Evolutionary conservation across 1,284 basidiomycete species (phyloP).

Genomic region (Malassezia obtusa): DNA sequence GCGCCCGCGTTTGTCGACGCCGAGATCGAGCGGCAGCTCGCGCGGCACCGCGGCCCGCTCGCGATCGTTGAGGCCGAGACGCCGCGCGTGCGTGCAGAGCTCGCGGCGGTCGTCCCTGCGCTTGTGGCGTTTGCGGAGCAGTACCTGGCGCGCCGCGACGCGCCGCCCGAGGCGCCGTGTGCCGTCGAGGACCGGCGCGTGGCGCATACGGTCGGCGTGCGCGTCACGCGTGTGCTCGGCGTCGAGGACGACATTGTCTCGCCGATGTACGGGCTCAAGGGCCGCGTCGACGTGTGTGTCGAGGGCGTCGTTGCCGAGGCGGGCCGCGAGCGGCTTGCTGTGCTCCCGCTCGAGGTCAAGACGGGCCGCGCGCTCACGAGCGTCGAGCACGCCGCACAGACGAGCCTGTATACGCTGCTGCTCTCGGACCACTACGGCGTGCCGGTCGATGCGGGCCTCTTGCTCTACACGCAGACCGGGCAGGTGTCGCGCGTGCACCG

Average conservation of each 20-base stretch:
- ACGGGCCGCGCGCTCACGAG: constrained; percentile 65
- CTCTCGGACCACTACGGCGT: constrained; percentile 75
- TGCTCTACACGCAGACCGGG: constrained; percentile 88
- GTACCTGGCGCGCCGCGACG: constrained; percentile 23
- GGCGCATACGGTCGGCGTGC: constrained; percentile 11
- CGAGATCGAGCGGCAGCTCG: constrained; percentile 28
- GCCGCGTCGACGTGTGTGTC: constrained; percentile 85
- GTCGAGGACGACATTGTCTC: constrained; percentile 97
- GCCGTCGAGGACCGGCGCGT: constrained; percentile 1
- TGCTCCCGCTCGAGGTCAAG: constrained; percentile 83
- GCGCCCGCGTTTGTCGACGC: constrained; percentile 23
- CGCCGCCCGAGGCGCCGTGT: neutral
- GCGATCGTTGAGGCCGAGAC: constrained; percentile 25
- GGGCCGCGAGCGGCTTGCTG: constrained; percentile 43
- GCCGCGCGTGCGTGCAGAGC: constrained; percentile 14
- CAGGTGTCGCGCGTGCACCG: constrained; percentile 70
- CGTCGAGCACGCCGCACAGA: constrained; percentile 83
- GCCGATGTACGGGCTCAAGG: constrained; percentile 85
- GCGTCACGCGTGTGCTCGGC: constrained; percentile 51
- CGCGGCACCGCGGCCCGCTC: constrained; percentile 24
- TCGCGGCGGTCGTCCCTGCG: constrained; percentile 24
- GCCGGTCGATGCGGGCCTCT: constrained; percentile 59
- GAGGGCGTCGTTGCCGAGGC: constrained; percentile 49
- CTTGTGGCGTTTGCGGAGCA: constrained; percentile 33
- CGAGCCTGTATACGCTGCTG: constrained; percentile 89